These are phyloP conservation scores for Magnaporthiopsis rhizophila DNA, from an alignment of 2,329 filamentous ascomycete species.

Conservation along the genomic window DNA sequence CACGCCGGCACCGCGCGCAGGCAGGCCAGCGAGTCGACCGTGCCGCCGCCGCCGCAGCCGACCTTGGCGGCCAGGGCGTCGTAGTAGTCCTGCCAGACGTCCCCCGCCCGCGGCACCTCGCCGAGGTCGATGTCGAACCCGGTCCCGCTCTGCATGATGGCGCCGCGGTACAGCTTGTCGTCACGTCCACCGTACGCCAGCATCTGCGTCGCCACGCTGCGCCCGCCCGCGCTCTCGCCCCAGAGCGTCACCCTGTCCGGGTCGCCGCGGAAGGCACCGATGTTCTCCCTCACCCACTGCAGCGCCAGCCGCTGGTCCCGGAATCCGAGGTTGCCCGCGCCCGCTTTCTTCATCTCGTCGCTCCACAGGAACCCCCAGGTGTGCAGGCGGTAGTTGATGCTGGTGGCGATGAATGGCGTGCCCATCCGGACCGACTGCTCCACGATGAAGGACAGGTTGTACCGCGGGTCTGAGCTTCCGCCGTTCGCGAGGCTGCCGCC, in stretches of 20 bases:
- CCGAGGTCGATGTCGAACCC: not conserved
- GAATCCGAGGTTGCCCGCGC: constrained; percentile 41
- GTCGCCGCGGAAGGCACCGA: constrained; percentile 24
- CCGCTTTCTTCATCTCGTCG: constrained; percentile 30
- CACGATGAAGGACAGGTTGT: constrained; percentile 54
- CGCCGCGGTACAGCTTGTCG: constrained; percentile 45
- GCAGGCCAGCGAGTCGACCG: constrained; percentile 9
- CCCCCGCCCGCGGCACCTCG: not conserved
- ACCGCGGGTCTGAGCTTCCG: constrained; percentile 36
- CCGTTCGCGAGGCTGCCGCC: constrained; percentile 28
- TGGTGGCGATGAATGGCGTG: constrained; percentile 38
- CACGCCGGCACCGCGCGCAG: constrained; percentile 12
- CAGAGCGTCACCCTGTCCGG: constrained; percentile 32
- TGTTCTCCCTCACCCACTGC: constrained; percentile 30
- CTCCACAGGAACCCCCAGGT: constrained; percentile 45
- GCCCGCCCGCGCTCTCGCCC: constrained; percentile 46
- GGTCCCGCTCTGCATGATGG: constrained; percentile 26
- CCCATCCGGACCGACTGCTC: constrained; percentile 31
- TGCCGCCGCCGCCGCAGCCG: constrained; percentile 3
- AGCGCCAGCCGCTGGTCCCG: constrained; percentile 40
- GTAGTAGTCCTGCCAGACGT: constrained; percentile 10
- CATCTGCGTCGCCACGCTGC: constrained; percentile 40
- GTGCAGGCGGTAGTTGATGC: constrained; percentile 38
- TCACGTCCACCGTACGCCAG: constrained; percentile 42
- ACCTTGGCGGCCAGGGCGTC: constrained; percentile 6